Base-by-base conservation (phyloP, 768 basidiomycete species). In the Termitomyces sp. region DNA sequence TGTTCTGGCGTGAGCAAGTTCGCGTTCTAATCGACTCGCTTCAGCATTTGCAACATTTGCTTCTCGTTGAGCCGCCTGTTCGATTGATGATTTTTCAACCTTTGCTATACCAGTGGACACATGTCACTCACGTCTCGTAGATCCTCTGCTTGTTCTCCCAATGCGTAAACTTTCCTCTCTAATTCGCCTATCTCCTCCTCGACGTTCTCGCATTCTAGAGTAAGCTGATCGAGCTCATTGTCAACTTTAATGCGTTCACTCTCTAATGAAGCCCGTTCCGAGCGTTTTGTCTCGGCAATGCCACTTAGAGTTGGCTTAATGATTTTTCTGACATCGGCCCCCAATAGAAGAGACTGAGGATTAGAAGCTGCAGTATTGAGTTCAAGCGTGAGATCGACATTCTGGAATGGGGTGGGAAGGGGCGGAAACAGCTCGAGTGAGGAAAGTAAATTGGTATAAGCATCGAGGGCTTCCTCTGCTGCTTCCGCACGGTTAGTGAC, bases 241-340 rank as follows among this genome's bases (percentile, higher is more conserved):
- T 94, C 92, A 27, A 92, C 80, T 63, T 82, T 84, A 61, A 94
- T 88, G 44, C 84, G 80, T 60, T 91, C 88, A 59, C 83, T 90
- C 71, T 92, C 89, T 53, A 92, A 72, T 24, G 79, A 70, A 9
- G 87, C 86, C 27, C 85, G 80, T 61, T 90, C 85, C 34, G 79
- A 77, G 55, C 92, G 77, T 67, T 87, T 88, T 46, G 79, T 74
- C 69, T 94, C 90, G 3, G 88, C 87, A 44, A 90, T 77, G 4
- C 78, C 74, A 57, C 79, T 85, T 29, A 96, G 76, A 6, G 88
- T 88, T 0, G 93, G 92, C 71, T 88, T 87, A 58, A 96, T 79
- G 9, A 82, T 75, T 61, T 82, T 85, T 47, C 85, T 79, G 56
- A 94, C 80, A 58, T 92, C 87, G 13, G 82, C 74, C 2, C 91